phyloP scores from a whole-genome alignment of 148 eudicot genomes.

The Bassia scoparia region DNA sequence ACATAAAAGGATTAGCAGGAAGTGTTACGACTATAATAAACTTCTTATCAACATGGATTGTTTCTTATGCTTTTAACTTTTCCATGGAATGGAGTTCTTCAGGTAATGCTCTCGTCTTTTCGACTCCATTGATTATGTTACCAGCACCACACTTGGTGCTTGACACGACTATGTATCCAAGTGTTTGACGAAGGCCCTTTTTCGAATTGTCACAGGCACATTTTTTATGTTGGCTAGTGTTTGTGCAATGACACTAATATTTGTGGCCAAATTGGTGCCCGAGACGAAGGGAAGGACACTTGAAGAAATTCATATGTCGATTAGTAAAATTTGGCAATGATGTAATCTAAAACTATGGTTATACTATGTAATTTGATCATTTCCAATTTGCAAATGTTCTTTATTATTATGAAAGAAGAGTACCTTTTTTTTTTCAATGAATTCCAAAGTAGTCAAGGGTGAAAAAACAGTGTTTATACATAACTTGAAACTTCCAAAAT shows the following conservation, averaged over 20 bases:
- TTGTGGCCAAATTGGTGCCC: constrained; percentile 32
- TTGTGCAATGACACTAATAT: constrained; percentile 22
- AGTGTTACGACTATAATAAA: constrained; percentile 16
- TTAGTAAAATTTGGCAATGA: constrained; percentile 27
- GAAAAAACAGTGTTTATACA: too few species aligned
- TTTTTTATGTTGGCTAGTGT: constrained; percentile 27
- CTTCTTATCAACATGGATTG: constrained; percentile 20
- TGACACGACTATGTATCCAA: not conserved
- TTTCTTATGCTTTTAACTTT: constrained; percentile 33
- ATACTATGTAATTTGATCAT: not conserved
- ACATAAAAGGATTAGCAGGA: constrained; percentile 32
- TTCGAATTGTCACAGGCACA: constrained; percentile 10
- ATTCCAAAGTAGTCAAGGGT: too few species aligned
- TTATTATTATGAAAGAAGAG: not conserved
- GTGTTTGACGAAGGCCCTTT: not conserved
- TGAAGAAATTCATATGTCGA: constrained; percentile 31
- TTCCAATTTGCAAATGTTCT: not conserved
- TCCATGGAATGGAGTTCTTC: constrained; percentile 35
- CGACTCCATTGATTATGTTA: not conserved
- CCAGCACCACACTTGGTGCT: too few species aligned
- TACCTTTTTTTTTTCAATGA: too few species aligned
- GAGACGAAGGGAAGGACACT: constrained; percentile 39
- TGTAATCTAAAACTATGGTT: not conserved
- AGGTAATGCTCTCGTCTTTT: constrained; percentile 17
- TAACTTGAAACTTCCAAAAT: too few species aligned